Base-by-base conservation (phyloP, 2,329 filamentous ascomycete species). In the Bipolaris zeicola region DNA sequence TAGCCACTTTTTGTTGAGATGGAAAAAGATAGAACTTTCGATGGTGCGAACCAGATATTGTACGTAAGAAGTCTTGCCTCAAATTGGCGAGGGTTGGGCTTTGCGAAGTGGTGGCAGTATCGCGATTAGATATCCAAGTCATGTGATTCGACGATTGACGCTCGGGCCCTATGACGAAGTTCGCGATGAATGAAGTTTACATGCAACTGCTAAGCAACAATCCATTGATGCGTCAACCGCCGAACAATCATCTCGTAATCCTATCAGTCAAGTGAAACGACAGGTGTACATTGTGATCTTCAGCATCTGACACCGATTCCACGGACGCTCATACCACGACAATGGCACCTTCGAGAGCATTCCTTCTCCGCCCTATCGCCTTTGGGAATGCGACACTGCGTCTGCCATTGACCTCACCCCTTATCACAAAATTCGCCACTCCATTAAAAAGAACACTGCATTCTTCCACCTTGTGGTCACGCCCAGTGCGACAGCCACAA, bases 321-420 rank as follows among this genome's bases (percentile, higher is more conserved):
- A 22, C 33, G 43, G 52, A 47, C 48, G 11, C 52, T 37, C 48
- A 55, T 28, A 50, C 45, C 45, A 34, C 39, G 39, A 65, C 47
- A 57, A 76, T 76, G 73, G 71, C 72, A 56, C 72, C 72, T 22
- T 76, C 71, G 14, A 66, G 72, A 68, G 71, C 72, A 31, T 53
- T 73, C 48, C 54, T 57, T 39, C 47, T 56, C 28, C 44, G 50
- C 48, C 65, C 59, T 62, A 61, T 66, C 58, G 50, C 63, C 37
- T 64, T 54, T 48, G 57, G 60, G 50, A 60, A 55, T 55, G 51
- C 55, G 53, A 60, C 57, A 60, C 59, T 48, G 48, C 58, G 58
- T 47, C 55, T 60, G 51, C 66, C 64, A 60, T 37, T 60, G 64
- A 41, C 62, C 52, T 55, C 58, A 57, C 66, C 61, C 54, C 59